A percentile compares a stretch with the other conserved stretches of the same genome.
Conservation (phyloP, 768 basidiomycete genomes). For the Zangia roseola region DNA sequence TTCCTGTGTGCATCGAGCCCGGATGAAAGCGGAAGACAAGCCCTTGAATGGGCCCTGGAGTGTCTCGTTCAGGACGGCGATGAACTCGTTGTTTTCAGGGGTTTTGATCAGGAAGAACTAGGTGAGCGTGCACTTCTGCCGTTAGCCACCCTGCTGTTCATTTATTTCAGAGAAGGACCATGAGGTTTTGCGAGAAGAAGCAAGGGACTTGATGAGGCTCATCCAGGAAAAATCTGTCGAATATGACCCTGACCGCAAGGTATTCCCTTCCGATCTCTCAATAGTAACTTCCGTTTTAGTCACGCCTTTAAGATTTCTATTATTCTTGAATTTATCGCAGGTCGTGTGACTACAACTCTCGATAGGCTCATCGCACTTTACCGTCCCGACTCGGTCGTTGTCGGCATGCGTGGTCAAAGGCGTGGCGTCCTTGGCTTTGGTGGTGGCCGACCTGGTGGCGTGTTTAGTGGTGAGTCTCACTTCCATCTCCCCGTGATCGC, state of each 20-base stretch:
- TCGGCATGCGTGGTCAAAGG: slow-evolving; percentile 80
- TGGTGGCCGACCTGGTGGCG: slow-evolving; percentile 19
- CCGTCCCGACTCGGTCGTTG: slow-evolving; percentile 88
- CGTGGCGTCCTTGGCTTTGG: slow-evolving; percentile 48
- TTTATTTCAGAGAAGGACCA: slow-evolving; percentile 64
- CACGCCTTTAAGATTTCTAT: slow-evolving; percentile 64
- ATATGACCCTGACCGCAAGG: slow-evolving; percentile 75
- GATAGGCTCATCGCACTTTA: slow-evolving; percentile 92
- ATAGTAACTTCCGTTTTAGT: not conserved
- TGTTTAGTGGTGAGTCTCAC: slow-evolving; percentile 22
- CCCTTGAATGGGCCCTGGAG: slow-evolving; percentile 91
- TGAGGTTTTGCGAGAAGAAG: slow-evolving; percentile 77
- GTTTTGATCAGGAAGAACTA: slow-evolving; percentile 83
- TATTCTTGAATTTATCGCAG: slow-evolving; percentile 92
- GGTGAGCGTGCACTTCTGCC: slow-evolving; percentile 42
- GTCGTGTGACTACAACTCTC: slow-evolving; percentile 83
- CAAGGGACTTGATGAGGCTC: slow-evolving; percentile 71
- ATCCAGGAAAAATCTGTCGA: slow-evolving; percentile 83
- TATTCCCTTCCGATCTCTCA: slow-evolving; percentile 24
- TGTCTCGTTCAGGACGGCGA: slow-evolving; percentile 84
- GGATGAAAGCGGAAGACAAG: slow-evolving; percentile 86
- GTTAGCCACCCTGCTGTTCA: not conserved
- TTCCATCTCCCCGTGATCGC: not conserved
- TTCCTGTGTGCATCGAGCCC: slow-evolving; percentile 88
- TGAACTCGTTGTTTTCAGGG: slow-evolving; percentile 89